Evolutionary conservation across 75 land plant genomes (phyloP), one percentile per base, ranked within the genome.

Genomic region (Gnetum montanum): DNA sequence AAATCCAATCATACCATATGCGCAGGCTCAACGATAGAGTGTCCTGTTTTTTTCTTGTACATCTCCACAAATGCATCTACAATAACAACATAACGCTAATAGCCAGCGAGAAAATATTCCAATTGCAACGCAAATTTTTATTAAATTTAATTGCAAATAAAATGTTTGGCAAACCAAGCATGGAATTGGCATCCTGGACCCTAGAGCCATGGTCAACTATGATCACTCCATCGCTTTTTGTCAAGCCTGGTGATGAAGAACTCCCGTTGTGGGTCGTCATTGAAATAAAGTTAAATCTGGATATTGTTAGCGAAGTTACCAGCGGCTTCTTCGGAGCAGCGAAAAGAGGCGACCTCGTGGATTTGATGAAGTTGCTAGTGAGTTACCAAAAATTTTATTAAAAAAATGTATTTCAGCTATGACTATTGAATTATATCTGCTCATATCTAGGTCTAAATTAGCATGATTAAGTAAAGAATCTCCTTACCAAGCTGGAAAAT

Each of bases 201-300:
- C 96, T 80, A 1, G 96, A 90, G 12, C 96, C 96, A 46, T 90
- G 96, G 60, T 90, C 96, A 10, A 90, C 96, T 53, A 90, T 90
- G 52, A 90, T 71, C 10, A 90, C 70, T 35, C 71, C 96, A 67
- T 90, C 96, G 16, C 46, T 54, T 8, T 68, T 67, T 22, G 67
- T 66, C 41, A 81, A 44, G 26, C 52, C 63, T 38, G 44, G 25
- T 61, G n/a, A n/a, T n/a, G n/a, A n/a, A n/a, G n/a, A 34, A 8
- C 22, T 26, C 52, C 33, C 16, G n/a, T n/a, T n/a, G n/a, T n/a
- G n/a, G n/a, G n/a, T n/a, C n/a, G n/a, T n/a, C n/a, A n/a, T n/a
- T n/a, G n/a, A n/a, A n/a, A n/a, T n/a, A n/a, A n/a, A n/a, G n/a
- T n/a, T n/a, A n/a, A n/a, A n/a, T n/a, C n/a, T n/a, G n/a, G n/a